phyloP scores from a whole-genome alignment of 768 basidiomycete species.

The Phaeotremella fagi region DNA sequence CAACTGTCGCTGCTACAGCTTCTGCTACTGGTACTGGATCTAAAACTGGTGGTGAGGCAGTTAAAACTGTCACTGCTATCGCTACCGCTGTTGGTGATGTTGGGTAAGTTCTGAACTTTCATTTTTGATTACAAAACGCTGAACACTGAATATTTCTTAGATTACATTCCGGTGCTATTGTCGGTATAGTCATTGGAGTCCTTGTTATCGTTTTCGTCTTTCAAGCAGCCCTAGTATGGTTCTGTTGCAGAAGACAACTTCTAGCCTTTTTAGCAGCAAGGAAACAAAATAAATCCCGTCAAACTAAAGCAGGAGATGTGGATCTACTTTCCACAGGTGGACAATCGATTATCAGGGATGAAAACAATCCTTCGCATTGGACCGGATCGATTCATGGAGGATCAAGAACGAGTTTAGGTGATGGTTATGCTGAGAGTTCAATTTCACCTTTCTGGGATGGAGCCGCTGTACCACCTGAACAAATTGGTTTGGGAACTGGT shows the following conservation, averaged over 20 bases:
- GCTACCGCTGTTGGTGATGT: conserved; percentile 13
- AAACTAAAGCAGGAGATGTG: conserved; percentile 31
- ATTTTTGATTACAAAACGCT: background rate
- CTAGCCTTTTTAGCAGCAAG: conserved; percentile 25
- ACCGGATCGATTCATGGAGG: background rate
- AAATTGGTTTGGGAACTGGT: background rate
- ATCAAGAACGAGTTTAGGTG: conserved; percentile 11
- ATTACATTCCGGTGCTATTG: conserved; percentile 30
- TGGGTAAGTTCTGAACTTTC: conserved; percentile 16
- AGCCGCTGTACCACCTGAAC: background rate
- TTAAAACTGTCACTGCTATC: conserved; percentile 40
- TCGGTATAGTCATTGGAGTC: conserved; percentile 30
- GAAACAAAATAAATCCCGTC: conserved; percentile 21
- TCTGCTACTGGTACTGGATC: conserved; percentile 11
- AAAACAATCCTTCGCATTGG: background rate
- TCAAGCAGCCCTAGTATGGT: conserved; percentile 32
- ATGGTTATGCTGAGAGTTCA: conserved; percentile 9
- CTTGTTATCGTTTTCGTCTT: conserved; percentile 27
- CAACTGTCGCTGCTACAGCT: conserved; percentile 28
- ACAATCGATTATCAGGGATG: background rate
- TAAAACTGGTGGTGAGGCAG: conserved; percentile 9
- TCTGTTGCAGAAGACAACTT: conserved; percentile 39
- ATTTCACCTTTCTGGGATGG: conserved; percentile 33
- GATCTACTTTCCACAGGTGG: conserved; percentile 23
- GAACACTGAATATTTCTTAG: conserved; percentile 14